phyloP scores from a whole-genome alignment of 176 grass and related monocot genomes.

The Urochloa ruziziensis region DNA sequence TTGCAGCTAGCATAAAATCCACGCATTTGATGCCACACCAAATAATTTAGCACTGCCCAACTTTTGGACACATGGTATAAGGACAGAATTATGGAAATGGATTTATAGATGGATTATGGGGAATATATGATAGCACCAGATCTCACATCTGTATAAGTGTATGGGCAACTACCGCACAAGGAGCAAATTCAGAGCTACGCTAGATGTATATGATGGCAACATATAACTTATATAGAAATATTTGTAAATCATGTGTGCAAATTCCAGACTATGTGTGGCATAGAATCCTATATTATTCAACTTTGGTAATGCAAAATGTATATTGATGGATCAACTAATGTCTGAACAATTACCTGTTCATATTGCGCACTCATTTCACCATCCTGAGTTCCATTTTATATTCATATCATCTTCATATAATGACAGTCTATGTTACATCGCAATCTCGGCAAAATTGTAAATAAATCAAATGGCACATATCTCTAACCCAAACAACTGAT shows the following conservation, averaged over 20 bases:
- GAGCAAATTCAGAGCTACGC: neutral
- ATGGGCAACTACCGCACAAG: neutral
- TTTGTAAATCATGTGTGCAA: neutral
- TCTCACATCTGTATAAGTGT: neutral
- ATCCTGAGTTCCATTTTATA: neutral
- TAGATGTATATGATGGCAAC: conserved; percentile 5
- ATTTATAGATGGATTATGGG: neutral
- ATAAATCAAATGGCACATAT: conserved; percentile 2
- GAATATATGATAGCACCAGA: neutral
- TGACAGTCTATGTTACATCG: neutral
- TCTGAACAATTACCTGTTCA: neutral
- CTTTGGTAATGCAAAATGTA: neutral
- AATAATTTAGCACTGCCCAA: conserved; percentile 10
- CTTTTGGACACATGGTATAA: neutral
- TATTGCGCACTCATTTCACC: neutral
- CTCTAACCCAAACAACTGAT: conserved; percentile 15
- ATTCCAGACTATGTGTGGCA: neutral
- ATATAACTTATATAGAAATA: neutral
- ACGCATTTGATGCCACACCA: neutral
- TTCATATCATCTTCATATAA: neutral
- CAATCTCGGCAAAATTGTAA: neutral
- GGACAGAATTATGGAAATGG: neutral
- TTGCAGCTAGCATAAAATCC: conserved; percentile 1
- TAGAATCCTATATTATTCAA: neutral
- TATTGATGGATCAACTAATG: conserved; percentile 1